Base-by-base conservation (phyloP, 2,329 filamentous ascomycete species). In the Aquanectria penicillioides region DNA sequence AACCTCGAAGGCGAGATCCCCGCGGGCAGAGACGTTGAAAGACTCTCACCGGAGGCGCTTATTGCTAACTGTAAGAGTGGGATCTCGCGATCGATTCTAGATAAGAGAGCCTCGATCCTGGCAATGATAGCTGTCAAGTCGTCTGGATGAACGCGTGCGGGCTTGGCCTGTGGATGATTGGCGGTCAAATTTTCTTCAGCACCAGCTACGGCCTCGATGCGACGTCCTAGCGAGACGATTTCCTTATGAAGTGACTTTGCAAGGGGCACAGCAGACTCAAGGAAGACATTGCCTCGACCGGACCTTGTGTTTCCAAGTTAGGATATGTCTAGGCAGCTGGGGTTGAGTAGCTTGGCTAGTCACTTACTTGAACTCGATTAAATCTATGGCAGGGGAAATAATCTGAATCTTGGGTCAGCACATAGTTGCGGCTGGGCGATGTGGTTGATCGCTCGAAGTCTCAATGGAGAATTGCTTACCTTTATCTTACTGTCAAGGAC, bases 1-100 rank as follows among this genome's bases (percentile, higher is more conserved):
- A 99, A 79, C 34, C 95, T 86, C 5, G 94, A 97, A 1, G 94
- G 94, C 1, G 94, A 98, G 38, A 98, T 91, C 9, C 90, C 90
- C 2, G 90, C 82, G 0, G 93, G 92, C 23, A 97, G 80, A 3
- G 88, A 89, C 0, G 91, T 91, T 0, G 92, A 93, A 25, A 98
- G 81, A 57, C 87, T 96, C 54, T 94, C 93, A 0, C 95, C 95
- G 1, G 94, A 97, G 1, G 94, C 94, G 2, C 93, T 95, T 64
- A 99, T 97, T 53, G 95, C 95, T 23, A 99, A 83, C 68, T 95
- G 97, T 73, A 99, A 90, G 4, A 97, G 81, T 0, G 94, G 94
- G 10, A 98, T 92, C 11, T 94, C 91, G 74, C 95, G 90, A 73
- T 98, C 94, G 61, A 99, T 97, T 8, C 90, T 87, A 10, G 80